These are phyloP conservation scores for Dothidotthia symphoricarpi DNA, from an alignment of 2,329 filamentous ascomycete species.

Conservation along the genomic window DNA sequence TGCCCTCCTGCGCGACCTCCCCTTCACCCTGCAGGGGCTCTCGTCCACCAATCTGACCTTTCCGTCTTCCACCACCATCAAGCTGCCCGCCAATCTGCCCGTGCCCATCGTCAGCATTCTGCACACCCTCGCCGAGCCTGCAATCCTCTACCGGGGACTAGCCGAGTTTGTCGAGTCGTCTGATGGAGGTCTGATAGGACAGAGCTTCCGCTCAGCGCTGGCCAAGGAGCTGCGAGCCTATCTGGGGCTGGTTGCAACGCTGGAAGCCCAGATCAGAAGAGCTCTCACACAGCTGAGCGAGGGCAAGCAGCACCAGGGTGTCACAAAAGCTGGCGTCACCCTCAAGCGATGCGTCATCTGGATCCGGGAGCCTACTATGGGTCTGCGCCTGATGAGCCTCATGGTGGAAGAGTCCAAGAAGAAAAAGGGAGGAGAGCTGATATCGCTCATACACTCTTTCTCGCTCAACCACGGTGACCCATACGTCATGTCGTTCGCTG, in stretches of 20 bases:
- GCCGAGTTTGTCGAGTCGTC: slow-evolving; percentile 78
- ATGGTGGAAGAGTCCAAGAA: slow-evolving; percentile 87
- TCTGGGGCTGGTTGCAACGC: slow-evolving; percentile 81
- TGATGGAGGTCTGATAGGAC: slow-evolving; percentile 80
- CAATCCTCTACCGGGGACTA: slow-evolving; percentile 81
- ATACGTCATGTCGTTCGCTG: slow-evolving; percentile 88
- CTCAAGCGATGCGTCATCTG: slow-evolving; percentile 94
- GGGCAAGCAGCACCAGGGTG: slow-evolving; percentile 63
- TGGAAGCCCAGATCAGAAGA: slow-evolving; percentile 87
- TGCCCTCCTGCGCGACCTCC: slow-evolving; percentile 64
- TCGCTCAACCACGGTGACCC: slow-evolving; percentile 93
- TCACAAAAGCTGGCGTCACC: slow-evolving; percentile 86
- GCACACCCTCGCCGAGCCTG: slow-evolving; percentile 87
- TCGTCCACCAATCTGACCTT: slow-evolving; percentile 85
- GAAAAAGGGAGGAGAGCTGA: slow-evolving; percentile 84
- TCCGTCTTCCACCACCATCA: slow-evolving; percentile 64
- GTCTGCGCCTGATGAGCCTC: slow-evolving; percentile 84
- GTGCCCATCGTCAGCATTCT: slow-evolving; percentile 82
- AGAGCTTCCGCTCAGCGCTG: slow-evolving; percentile 87
- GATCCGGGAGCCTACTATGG: slow-evolving; percentile 97
- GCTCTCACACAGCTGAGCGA: slow-evolving; percentile 74
- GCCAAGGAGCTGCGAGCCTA: slow-evolving; percentile 84
- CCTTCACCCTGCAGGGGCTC: slow-evolving; percentile 88
- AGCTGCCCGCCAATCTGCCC: slow-evolving; percentile 75
- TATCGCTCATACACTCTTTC: slow-evolving; percentile 89